Conservation (phyloP, 2,329 filamentous ascomycete genomes). For the Pseudomassariella vexata region DNA sequence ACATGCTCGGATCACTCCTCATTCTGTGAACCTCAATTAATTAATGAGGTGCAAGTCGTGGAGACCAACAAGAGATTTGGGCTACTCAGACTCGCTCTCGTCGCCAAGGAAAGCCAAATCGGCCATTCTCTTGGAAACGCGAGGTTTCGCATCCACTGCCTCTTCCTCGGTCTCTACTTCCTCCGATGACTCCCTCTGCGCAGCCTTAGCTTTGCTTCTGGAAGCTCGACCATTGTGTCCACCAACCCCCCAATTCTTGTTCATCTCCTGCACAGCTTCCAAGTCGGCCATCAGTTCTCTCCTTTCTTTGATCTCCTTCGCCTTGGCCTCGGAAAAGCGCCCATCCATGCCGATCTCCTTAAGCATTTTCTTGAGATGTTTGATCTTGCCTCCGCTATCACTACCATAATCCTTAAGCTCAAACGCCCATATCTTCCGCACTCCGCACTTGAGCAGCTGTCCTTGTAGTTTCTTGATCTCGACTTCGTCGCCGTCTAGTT, state of each 20-base stretch:
- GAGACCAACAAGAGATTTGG: neutral
- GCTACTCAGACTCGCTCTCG: conserved; percentile 59
- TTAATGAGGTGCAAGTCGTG: neutral
- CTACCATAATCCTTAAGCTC: conserved; percentile 72
- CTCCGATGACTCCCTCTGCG: conserved; percentile 31
- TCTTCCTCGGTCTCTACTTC: conserved; percentile 23
- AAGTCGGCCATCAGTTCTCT: conserved; percentile 81
- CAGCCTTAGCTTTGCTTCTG: conserved; percentile 32
- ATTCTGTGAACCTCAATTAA: no score
- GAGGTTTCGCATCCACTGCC: conserved; percentile 26
- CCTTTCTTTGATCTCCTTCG: conserved; percentile 78
- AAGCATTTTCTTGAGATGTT: conserved; percentile 73
- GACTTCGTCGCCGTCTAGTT: conserved; percentile 56
- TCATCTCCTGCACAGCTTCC: conserved; percentile 77
- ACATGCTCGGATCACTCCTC: no score
- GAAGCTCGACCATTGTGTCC: conserved; percentile 31
- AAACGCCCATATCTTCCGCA: conserved; percentile 85
- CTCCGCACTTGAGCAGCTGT: conserved; percentile 82
- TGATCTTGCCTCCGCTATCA: conserved; percentile 72
- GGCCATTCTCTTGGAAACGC: conserved; percentile 39
- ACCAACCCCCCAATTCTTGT: conserved; percentile 66
- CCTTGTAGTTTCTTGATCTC: conserved; percentile 86
- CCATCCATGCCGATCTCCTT: conserved; percentile 81
- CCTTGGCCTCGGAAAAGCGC: conserved; percentile 78
- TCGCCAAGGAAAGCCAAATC: conserved; percentile 63